Evolutionary conservation across 2,329 filamentous ascomycete genomes (phyloP), one percentile per base, ranked within the genome.

Genomic region (Acarospora socialis): DNA sequence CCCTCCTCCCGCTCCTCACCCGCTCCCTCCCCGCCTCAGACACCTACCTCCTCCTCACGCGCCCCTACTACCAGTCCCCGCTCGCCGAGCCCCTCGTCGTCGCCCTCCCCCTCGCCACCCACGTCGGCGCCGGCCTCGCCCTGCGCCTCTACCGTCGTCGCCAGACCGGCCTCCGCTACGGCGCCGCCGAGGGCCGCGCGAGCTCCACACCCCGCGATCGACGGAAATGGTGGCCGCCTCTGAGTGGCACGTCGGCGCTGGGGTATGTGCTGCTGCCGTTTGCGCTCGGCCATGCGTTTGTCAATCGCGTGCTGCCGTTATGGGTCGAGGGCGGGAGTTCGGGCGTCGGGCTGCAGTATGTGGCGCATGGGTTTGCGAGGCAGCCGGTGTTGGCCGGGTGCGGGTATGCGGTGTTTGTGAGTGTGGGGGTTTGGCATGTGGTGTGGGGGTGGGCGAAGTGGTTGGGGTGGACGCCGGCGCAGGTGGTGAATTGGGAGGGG

Each of bases 1-100:
- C 81, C 5, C 53, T 92, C 25, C 77, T 92, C 42, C 84, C 83
- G 0, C 70, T 90, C 21, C 46, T 76, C 30, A 82, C 80, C 23
- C 70, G 66, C 35, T 82, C 79, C 27, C 70, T 90, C 5, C 61
- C 77, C 6, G 69, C 73, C 32, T 80, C 80, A 38, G 86, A 94
- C 51, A 75, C 74, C 30, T 92, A 84, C 55, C 74, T 95, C 29
- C 77, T 95, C 42, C 81, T 93, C 54, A 86, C 84, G 17, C 74
- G 87, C 39, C 86, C 92, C 29, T 75, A 90, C 54, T 95, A 95
- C 61, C 87, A 94, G 55, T 86, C 82, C 1, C 68, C 77, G 2
- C 61, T 81, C 10, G 66, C 79, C 31, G 86, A 94, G 51, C 81
- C 83, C 3, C 59, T 92, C 13, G 66, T 95, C 39, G 71, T 95